Conservation (phyloP, 2,329 filamentous ascomycete genomes). For the Mycosphaerella sp. region DNA sequence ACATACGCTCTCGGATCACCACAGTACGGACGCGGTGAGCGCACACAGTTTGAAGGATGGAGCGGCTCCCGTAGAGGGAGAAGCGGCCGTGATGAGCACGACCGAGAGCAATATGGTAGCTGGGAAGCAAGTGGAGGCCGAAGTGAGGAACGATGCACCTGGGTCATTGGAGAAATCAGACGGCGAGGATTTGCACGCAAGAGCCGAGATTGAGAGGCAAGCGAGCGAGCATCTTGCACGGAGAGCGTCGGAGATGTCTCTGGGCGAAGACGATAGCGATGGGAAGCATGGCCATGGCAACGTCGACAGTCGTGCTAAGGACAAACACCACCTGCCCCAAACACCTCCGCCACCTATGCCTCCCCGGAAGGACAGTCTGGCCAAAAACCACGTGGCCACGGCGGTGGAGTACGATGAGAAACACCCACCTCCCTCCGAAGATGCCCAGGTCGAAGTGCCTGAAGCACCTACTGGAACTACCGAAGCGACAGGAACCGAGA, state of each 20-base stretch:
- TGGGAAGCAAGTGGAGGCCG: not conserved
- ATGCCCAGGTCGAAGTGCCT: conserved; percentile 34
- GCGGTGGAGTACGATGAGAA: conserved; percentile 30
- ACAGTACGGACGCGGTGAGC: conserved; percentile 10
- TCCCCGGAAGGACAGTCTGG: conserved; percentile 28
- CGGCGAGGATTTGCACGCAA: conserved; percentile 13
- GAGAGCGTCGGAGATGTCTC: conserved; percentile 27
- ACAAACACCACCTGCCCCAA: conserved; percentile 22
- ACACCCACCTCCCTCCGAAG: conserved; percentile 25
- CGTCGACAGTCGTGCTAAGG: conserved; percentile 1
- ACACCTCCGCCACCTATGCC: conserved; percentile 30
- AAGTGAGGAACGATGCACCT: not conserved
- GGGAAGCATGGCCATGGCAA: conserved; percentile 6
- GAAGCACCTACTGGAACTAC: conserved; percentile 43
- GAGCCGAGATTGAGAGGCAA: conserved; percentile 26
- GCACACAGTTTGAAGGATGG: not conserved
- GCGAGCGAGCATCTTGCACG: conserved; percentile 31
- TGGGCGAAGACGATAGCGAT: conserved; percentile 3
- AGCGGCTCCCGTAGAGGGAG: not conserved
- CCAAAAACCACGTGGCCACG: conserved; percentile 7
- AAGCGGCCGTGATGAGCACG: conserved; percentile 3
- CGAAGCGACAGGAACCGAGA: conserved; percentile 59
- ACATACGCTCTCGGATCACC: conserved; percentile 12
- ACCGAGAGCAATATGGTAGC: conserved; percentile 2
- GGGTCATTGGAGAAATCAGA: not conserved